phyloP scores from a whole-genome alignment of 805 yeast species.

The Metschnikowia lunata region DNA sequence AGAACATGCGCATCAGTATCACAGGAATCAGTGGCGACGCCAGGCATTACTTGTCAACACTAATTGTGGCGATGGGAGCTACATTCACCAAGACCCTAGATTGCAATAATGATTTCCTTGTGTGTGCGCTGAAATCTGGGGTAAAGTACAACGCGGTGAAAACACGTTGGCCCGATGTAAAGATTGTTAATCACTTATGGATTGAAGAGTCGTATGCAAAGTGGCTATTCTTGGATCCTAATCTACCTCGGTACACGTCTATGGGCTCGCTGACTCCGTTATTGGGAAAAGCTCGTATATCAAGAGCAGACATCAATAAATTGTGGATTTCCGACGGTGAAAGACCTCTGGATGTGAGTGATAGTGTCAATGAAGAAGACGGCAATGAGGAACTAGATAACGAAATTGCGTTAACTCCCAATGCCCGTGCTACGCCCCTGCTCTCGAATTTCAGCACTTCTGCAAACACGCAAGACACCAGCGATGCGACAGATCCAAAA shows the following conservation, averaged over 20 bases:
- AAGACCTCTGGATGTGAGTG: slow-evolving; percentile 21
- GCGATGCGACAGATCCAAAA: not conserved
- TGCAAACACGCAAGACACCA: not conserved
- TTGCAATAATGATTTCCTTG: slow-evolving; percentile 62
- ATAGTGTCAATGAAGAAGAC: slow-evolving; percentile 16
- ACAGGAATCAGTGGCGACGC: slow-evolving; percentile 88
- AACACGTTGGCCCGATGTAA: slow-evolving; percentile 52
- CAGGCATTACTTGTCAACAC: slow-evolving; percentile 60
- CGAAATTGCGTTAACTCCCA: not conserved
- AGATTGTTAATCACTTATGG: slow-evolving; percentile 80
- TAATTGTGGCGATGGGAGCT: slow-evolving; percentile 72
- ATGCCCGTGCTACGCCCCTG: not conserved
- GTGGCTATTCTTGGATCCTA: slow-evolving; percentile 52
- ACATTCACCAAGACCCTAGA: slow-evolving; percentile 63
- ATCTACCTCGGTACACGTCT: slow-evolving; percentile 43
- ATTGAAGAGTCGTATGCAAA: slow-evolving; percentile 68
- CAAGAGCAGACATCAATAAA: not conserved
- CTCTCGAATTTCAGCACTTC: not conserved
- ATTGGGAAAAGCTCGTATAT: slow-evolving; percentile 7
- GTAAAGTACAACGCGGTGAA: slow-evolving; percentile 70
- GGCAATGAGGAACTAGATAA: not conserved
- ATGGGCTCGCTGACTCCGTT: slow-evolving; percentile 16
- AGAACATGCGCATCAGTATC: slow-evolving; percentile 54
- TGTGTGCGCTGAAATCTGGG: slow-evolving; percentile 66
- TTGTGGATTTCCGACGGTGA: not conserved